Evolutionary conservation across 352 stramenopile genomes (phyloP), one percentile per base, ranked within the genome.

Genomic region (Pythium guiyangense): DNA sequence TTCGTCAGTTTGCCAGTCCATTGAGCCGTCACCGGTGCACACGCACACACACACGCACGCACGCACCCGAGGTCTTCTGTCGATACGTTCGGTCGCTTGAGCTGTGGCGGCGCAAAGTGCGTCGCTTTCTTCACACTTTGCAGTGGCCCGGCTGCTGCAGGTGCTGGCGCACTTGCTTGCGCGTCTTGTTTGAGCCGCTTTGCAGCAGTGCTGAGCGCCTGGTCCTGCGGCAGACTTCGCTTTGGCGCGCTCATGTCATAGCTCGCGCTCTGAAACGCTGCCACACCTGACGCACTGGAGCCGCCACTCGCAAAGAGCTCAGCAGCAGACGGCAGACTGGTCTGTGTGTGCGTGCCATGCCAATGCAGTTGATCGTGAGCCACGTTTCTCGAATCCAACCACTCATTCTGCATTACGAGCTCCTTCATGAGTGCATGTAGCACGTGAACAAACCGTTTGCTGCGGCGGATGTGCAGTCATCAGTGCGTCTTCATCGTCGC

Each of bases 61-160:
- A 67, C 74, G 46, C 47, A 90, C 77, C 70, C 73, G 17, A 70
- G 40, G 51, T 92, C 82, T 64, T 92, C 79, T 1, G 79, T 90
- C 2, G 77, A 86, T 6, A 90, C 74, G 46, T 90, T 90, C 1
- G 79, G 79, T 0, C 77, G 65, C 54, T 79, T 83, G 10, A 90
- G 71, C 54, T 90, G 79, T 11, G 79, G 79, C 4, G 79, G 79
- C 6, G 70, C 74, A 54, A 86, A 83, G 27, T 61, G 68, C 44
- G 59, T 49, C 27, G 26, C 4, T 10, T 58, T 29, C 47, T 73
- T 77, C n/a, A 27, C 6, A 37, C 6, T 25, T 25, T 11, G 4
- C n/a, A n/a, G n/a, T n/a, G n/a, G n/a, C n/a, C n/a, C n/a, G n/a
- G n/a, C n/a, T 51, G 6, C 25, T 51, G 6, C 22, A 10, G 14